phyloP scores from a whole-genome alignment of 306 rosid species.

The Ochetophila trinervis region DNA sequence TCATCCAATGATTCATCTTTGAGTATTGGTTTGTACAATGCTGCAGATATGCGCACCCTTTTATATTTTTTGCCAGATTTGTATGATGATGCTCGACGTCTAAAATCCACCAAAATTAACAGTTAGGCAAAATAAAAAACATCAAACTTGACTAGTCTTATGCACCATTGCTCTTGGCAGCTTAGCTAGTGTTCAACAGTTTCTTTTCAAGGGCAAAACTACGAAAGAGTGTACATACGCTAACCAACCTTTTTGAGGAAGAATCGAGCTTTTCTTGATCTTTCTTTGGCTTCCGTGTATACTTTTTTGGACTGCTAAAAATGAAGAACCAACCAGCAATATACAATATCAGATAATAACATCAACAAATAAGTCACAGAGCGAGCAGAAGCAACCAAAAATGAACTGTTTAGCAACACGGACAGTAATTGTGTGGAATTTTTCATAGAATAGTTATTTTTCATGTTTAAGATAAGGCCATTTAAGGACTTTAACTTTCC shows the following conservation, averaged over 20 bases:
- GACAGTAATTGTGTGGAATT: neutral
- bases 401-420: conserved; percentile 17
- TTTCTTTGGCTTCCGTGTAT: conserved; percentile 20
- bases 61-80: conserved; percentile 7
- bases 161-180: neutral
- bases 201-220: neutral
- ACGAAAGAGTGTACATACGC: neutral
- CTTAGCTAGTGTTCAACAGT: neutral
- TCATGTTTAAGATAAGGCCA: neutral
- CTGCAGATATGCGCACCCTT: conserved; percentile 18
- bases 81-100: conserved; percentile 24
- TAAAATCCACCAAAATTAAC: conserved; percentile 21
- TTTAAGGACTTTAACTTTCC: neutral
- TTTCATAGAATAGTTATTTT: neutral
- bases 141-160: neutral
- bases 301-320: conserved; percentile 40
- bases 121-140: conserved; percentile 1
- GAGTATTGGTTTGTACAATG: conserved; percentile 6
- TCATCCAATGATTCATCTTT: conserved; percentile 19
- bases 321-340: conserved; percentile 23
- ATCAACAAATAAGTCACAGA: neutral
- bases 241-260: conserved; percentile 32
- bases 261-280: conserved; percentile 24
- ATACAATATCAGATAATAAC: conserved; percentile 10
- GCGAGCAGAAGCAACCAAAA: conserved; percentile 7